phyloP scores from a whole-genome alignment of 306 rosid genomes.

The Pyrus communis region DNA sequence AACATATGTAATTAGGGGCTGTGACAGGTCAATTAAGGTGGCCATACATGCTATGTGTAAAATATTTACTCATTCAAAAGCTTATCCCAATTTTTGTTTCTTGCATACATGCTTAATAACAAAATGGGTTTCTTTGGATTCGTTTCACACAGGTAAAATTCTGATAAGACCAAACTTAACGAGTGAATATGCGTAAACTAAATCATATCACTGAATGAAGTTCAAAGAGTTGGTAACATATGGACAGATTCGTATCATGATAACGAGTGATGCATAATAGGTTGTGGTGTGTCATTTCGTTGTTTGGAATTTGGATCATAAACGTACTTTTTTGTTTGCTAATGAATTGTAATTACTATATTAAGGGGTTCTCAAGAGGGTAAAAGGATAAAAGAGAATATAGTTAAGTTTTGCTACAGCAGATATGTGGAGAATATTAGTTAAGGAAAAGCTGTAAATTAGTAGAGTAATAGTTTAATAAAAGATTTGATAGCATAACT shows the following conservation, averaged over 20 bases:
- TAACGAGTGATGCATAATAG: too few species aligned
- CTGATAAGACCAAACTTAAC: not conserved
- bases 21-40: slow-evolving; percentile 2
- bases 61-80: not conserved
- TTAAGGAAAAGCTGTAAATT: too few species aligned
- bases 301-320: not conserved
- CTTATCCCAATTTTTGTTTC: not conserved
- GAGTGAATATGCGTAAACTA: not conserved
- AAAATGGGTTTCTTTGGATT: not conserved
- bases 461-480: too few species aligned
- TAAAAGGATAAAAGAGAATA: not conserved
- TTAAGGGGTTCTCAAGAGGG: not conserved
- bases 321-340: not conserved
- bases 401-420: not conserved
- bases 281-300: too few species aligned
- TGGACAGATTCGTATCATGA: too few species aligned
- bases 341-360: not conserved
- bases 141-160: too few species aligned
- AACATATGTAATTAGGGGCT: not conserved
- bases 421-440: too few species aligned
- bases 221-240: too few species aligned
- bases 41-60: not conserved
- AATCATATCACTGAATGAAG: not conserved
- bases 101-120: too few species aligned
- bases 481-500: too few species aligned